Evolutionary conservation across 2,329 filamentous ascomycete genomes (phyloP).

Genomic region (Sarocladium oryzae): DNA sequence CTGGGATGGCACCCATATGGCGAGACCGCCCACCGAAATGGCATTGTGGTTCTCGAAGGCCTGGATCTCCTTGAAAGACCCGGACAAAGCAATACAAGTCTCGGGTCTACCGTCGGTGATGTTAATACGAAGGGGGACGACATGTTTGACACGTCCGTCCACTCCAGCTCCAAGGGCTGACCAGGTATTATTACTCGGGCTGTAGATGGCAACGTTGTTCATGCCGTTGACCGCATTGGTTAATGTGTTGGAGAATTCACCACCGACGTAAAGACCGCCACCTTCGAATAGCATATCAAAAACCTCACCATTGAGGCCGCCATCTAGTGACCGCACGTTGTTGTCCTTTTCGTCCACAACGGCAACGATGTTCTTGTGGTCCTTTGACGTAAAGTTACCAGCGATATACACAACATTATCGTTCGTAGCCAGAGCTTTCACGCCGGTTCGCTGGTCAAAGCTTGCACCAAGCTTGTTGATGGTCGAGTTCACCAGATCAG

Average conservation of each 20-base stretch:
- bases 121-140: slow-evolving; percentile 76
- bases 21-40: slow-evolving; percentile 66
- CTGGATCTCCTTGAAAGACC: slow-evolving; percentile 68
- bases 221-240: slow-evolving; percentile 57
- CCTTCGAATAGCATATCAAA: slow-evolving; percentile 61
- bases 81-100: slow-evolving; percentile 71
- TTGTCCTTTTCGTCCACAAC: slow-evolving; percentile 51
- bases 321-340: slow-evolving; percentile 54
- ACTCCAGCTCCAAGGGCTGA: slow-evolving; percentile 76
- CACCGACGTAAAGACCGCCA: slow-evolving; percentile 70
- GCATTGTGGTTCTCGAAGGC: slow-evolving; percentile 58
- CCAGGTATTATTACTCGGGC: slow-evolving; percentile 65
- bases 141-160: slow-evolving; percentile 66
- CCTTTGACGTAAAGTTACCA: slow-evolving; percentile 71
- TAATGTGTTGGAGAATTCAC: slow-evolving; percentile 71
- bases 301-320: slow-evolving; percentile 78
- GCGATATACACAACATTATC: slow-evolving; percentile 66
- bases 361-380: slow-evolving; percentile 69
- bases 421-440: slow-evolving; percentile 61
- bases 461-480: slow-evolving; percentile 70
- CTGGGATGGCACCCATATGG: slow-evolving; percentile 82
- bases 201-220: slow-evolving; percentile 70
- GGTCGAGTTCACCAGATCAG: slow-evolving; percentile 62
- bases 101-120: slow-evolving; percentile 63
- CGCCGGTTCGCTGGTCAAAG: slow-evolving; percentile 59